A percentile compares a stretch with the other conserved stretches of the same genome.
Evolutionary conservation across 2,329 filamentous ascomycete genomes (phyloP).

Genomic region (Pseudogymnoascus sp.): DNA sequence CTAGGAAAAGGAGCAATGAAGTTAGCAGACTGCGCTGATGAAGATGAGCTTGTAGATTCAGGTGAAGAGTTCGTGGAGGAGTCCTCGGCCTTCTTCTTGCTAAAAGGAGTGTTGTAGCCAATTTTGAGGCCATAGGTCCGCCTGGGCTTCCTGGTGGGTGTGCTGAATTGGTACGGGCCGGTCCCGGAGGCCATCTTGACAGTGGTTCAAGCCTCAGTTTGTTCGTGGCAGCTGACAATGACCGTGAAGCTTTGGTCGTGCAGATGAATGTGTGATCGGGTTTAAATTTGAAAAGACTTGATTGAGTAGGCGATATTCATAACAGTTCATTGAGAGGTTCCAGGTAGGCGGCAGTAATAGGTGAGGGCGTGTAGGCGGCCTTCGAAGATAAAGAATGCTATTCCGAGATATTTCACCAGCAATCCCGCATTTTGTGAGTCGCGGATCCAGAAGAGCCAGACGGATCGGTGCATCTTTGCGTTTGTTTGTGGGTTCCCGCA

Average conservation of each 20-base stretch:
- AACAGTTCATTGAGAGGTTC: not conserved
- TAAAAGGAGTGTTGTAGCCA: slow-evolving; percentile 6
- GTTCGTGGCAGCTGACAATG: not conserved
- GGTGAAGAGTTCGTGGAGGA: not conserved
- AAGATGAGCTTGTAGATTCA: not conserved
- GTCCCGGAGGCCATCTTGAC: not conserved
- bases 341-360: not conserved
- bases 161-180: not conserved
- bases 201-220: not conserved
- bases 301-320: not conserved
- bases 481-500: slow-evolving; percentile 7
- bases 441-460: not conserved
- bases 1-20: slow-evolving; percentile 18
- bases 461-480: not conserved
- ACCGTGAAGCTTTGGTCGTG: not conserved
- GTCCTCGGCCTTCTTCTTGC: not conserved
- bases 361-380: not conserved
- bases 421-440: not conserved
- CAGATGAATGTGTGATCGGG: not conserved
- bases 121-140: not conserved
- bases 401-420: not conserved
- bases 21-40: slow-evolving; percentile 24
- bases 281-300: not conserved
- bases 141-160: slow-evolving; percentile 1
- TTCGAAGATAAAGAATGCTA: not conserved